Evolutionary conservation across 2,329 filamentous ascomycete species (phyloP), one percentile per base, ranked within the genome.

Genomic region (Aspergillus chevalieri): DNA sequence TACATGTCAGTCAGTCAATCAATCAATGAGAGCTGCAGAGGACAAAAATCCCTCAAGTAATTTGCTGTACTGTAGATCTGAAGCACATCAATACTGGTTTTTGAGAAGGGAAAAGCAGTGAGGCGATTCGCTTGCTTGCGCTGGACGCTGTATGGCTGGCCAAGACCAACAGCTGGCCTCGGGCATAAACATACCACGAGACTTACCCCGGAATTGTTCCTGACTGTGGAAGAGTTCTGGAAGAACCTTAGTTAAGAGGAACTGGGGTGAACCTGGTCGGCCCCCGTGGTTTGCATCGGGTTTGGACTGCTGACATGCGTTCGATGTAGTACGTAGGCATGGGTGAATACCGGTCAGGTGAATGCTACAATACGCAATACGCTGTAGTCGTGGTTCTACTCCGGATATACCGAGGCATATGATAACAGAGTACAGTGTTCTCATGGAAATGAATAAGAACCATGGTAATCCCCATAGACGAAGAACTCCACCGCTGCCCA

Each of bases 401-500:
- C 26, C 26, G 26, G 17, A 17, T 4, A 30, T 30, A 30, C 3
- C 26, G 12, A 12, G 26, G 26, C n/a, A 38, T 38, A 8, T 38
- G 7, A 38, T 38, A n/a, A 38, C 30, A 38, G 34, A 38, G 34
- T n/a, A 38, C 34, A 38, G n/a, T 19, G 17, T 38, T 15, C 34
- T 15, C 34, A 30, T 30, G 26, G 8, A 28, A 28, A 28, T 28
- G 26, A 30, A 14, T 14, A 44, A n/a, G 26, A 15, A 26, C 42
- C 21, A 44, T 19, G 42, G 8, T 9, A 21, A 45, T 30, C 26
- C 26, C 26, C 26, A 30, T 30, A 30, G 26, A 30, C 50, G 55
- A 48, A 52, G 52, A 65, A 65, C 58, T 62, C 60, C 61, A 56
- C 47, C 59, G 53, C 56, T 54, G 53, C 61, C 60, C 60, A 59